A percentile compares a stretch with the other conserved stretches of the same genome.
phyloP scores from a whole-genome alignment of 2,329 filamentous ascomycete species.

The Aureobasidium pullulans region DNA sequence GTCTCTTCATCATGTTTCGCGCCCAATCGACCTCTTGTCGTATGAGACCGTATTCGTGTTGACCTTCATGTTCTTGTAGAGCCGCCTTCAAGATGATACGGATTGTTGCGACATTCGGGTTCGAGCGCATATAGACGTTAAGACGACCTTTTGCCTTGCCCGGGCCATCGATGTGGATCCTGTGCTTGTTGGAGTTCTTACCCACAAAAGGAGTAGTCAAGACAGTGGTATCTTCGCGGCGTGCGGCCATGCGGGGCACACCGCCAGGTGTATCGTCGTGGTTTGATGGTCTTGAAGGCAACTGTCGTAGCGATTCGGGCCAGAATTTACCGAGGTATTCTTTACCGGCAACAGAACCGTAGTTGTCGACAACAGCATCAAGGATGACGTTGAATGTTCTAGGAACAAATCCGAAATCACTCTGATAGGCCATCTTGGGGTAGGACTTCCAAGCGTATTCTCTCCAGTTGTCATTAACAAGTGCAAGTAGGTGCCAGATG shows the following conservation, averaged over 20 bases:
- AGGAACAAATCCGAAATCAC: conserved; percentile 18
- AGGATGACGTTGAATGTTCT: conserved; percentile 47
- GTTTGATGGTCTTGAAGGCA: neutral
- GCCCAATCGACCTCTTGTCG: neutral
- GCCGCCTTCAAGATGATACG: neutral
- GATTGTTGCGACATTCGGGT: conserved; percentile 4
- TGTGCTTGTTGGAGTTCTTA: neutral
- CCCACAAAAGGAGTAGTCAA: neutral
- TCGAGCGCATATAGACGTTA: neutral
- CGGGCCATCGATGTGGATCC: neutral
- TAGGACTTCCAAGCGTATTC: conserved; percentile 20
- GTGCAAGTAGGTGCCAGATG: conserved; percentile 20
- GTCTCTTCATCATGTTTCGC: neutral
- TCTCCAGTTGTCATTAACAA: conserved; percentile 18
- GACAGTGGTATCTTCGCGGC: neutral
- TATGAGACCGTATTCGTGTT: neutral
- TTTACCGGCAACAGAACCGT: conserved; percentile 42
- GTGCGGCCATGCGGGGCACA: neutral
- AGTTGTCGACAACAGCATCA: conserved; percentile 44
- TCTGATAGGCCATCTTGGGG: conserved; percentile 19
- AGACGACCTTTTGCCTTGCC: neutral
- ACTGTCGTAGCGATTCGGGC: conserved; percentile 25
- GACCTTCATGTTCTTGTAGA: neutral
- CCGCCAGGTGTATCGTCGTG: neutral
- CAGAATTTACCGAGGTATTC: conserved; percentile 42